Evolutionary conservation across 768 basidiomycete species (phyloP).

Genomic region (Myochromella boudieri): DNA sequence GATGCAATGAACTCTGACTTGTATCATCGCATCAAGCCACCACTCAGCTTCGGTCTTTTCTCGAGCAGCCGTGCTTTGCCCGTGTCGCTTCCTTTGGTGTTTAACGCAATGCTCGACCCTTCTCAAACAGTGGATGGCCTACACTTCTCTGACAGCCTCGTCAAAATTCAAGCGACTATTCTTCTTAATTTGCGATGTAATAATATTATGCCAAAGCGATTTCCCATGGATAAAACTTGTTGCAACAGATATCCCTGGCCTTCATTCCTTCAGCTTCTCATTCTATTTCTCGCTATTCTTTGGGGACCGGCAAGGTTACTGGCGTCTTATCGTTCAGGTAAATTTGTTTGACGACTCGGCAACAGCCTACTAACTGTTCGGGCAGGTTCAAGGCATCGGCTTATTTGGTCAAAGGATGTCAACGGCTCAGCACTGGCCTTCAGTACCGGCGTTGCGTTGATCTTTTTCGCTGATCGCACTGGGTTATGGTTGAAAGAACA

Average conservation of each 20-base stretch:
- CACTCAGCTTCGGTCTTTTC: slow-evolving; percentile 24
- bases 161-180: slow-evolving; percentile 71
- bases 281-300: slow-evolving; percentile 46
- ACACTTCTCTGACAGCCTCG: slow-evolving; percentile 67
- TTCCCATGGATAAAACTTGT: slow-evolving; percentile 75
- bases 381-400: slow-evolving; percentile 6
- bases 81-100: slow-evolving; percentile 69
- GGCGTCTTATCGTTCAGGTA: slow-evolving; percentile 20
- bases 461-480: slow-evolving; percentile 83
- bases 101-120: slow-evolving; percentile 77
- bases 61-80: slow-evolving; percentile 23
- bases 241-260: slow-evolving; percentile 78
- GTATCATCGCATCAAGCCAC: slow-evolving; percentile 58
- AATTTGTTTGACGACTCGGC: too few relatives aligned
- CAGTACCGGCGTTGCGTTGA: slow-evolving; percentile 63
- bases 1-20: slow-evolving; percentile 92
- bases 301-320: slow-evolving; percentile 54
- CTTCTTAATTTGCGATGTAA: slow-evolving; percentile 85
- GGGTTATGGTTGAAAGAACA: slow-evolving; percentile 88
- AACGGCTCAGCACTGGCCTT: slow-evolving; percentile 56
- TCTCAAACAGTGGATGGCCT: slow-evolving; percentile 82
- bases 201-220: slow-evolving; percentile 56
- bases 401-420: slow-evolving; percentile 29
- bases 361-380: neutral
- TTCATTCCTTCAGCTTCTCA: slow-evolving; percentile 50